Conservation (phyloP, 176 grass and related monocot genomes). For the Saccharum spontaneum region DNA sequence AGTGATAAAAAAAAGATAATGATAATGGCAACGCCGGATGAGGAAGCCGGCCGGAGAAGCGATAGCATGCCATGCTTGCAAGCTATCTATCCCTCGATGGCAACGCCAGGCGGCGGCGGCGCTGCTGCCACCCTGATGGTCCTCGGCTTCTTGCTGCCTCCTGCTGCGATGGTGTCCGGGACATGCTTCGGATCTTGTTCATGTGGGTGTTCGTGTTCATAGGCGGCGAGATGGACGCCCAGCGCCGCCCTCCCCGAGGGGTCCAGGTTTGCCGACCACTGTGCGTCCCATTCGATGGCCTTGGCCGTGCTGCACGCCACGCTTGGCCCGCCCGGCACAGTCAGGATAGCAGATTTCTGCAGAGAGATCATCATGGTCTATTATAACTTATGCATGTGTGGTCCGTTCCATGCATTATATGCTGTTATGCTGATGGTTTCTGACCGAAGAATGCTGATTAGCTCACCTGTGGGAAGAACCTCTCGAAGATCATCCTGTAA, state of each 20-base stretch:
- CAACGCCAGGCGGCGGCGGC: neutral
- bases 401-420: neutral
- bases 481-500: conserved; percentile 95
- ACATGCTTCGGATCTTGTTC: neutral
- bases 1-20: neutral
- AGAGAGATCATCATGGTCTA: neutral
- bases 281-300: conserved; percentile 49
- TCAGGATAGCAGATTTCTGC: conserved; percentile 59
- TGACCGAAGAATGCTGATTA: neutral
- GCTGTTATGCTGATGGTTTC: neutral
- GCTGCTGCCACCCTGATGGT: neutral
- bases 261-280: conserved; percentile 20
- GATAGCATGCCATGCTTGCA: neutral
- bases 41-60: neutral
- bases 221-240: conserved; percentile 22
- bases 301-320: conserved; percentile 85
- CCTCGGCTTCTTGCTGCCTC: conserved; percentile 41
- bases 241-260: conserved; percentile 48
- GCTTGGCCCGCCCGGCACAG: conserved; percentile 59
- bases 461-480: conserved; percentile 70
- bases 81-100: conserved; percentile 18
- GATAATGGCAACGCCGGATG: neutral
- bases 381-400: too few relatives aligned
- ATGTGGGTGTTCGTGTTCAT: neutral
- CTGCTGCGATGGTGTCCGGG: conserved; percentile 2